Percentiles rank a stretch among this genome's conserved stretches.
Evolutionary conservation across 108 stramenopile genomes (phyloP).

Genomic region (Discostella stelligeroides): DNA sequence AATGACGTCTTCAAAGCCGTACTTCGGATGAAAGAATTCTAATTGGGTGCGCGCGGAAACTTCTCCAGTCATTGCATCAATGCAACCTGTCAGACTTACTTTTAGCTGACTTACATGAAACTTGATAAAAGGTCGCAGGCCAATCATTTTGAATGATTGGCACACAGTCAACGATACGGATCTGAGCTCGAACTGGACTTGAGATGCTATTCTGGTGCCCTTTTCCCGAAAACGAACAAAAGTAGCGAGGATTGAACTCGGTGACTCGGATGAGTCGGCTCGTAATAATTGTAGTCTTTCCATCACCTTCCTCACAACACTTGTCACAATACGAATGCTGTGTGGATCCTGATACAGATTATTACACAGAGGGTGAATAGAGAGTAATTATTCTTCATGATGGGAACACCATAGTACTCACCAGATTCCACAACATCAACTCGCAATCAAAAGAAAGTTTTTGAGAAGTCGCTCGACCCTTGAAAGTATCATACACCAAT

Average conservation of each 20-base stretch:
- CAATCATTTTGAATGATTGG: slow-evolving; percentile 54
- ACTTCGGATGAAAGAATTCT: slow-evolving; percentile 61
- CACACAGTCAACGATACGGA: slow-evolving; percentile 62
- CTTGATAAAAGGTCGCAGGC: slow-evolving; percentile 67
- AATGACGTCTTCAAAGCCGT: slow-evolving; percentile 70
- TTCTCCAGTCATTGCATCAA: slow-evolving; percentile 70
- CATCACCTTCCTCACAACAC: slow-evolving; percentile 57
- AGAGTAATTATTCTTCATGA: background rate
- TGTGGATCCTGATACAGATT: slow-evolving; percentile 54
- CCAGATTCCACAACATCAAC: slow-evolving; percentile 20
- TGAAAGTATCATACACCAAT: slow-evolving; percentile 61
- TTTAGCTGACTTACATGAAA: slow-evolving; percentile 59
- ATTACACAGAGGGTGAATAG: background rate
- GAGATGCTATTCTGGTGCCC: slow-evolving; percentile 78
- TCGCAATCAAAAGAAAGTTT: slow-evolving; percentile 79
- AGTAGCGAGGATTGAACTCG: slow-evolving; percentile 9
- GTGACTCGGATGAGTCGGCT: background rate
- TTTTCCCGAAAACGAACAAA: slow-evolving; percentile 58
- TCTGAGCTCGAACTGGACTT: slow-evolving; percentile 61
- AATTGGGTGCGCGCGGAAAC: slow-evolving; percentile 41
- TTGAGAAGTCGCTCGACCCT: slow-evolving; percentile 66
- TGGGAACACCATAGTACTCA: background rate
- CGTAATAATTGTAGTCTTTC: slow-evolving; percentile 49
- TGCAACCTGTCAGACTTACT: slow-evolving; percentile 58
- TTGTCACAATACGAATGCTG: slow-evolving; percentile 60